Percentiles rank a stretch among this genome's conserved stretches.
These are phyloP conservation scores for Cornus controversa DNA, from an alignment of 148 eudicot genomes.

Conservation along the genomic window DNA sequence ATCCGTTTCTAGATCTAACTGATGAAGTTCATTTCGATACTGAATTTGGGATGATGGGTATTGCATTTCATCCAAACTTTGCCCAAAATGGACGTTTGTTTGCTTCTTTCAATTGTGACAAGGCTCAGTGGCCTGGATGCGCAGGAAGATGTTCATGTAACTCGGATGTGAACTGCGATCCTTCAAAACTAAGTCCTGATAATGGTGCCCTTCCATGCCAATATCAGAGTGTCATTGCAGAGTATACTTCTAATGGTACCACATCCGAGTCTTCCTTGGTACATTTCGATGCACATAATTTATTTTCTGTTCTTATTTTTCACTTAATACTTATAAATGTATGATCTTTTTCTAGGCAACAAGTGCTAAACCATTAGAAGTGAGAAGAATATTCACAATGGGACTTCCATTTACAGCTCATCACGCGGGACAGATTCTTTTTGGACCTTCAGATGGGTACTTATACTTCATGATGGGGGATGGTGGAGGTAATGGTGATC, in stretches of 20 bases:
- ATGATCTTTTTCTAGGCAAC: conserved; percentile 39
- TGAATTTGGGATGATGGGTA: conserved; percentile 68
- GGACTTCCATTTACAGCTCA: conserved; percentile 82
- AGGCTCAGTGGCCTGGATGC: conserved; percentile 63
- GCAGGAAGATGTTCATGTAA: conserved; percentile 84
- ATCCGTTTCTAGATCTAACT: conserved; percentile 72
- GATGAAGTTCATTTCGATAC: conserved; percentile 69
- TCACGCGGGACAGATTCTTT: conserved; percentile 85
- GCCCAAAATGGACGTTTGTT: conserved; percentile 74
- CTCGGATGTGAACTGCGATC: conserved; percentile 80
- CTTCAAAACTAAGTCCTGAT: conserved; percentile 56
- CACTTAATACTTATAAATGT: not conserved
- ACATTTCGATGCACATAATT: conserved; percentile 13
- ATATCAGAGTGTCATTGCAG: conserved; percentile 70
- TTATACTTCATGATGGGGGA: conserved; percentile 93
- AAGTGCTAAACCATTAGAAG: conserved; percentile 67
- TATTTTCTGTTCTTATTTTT: not conserved
- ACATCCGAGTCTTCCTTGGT: conserved; percentile 53
- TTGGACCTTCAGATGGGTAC: conserved; percentile 81
- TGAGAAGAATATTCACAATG: conserved; percentile 84
- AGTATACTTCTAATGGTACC: conserved; percentile 60
- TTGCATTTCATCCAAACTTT: conserved; percentile 79
- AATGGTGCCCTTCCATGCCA: conserved; percentile 77
- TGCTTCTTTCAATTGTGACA: conserved; percentile 85
- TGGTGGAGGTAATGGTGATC: conserved; percentile 79